Evolutionary conservation across 768 basidiomycete species (phyloP).

Genomic region (Amanita phalloides): DNA sequence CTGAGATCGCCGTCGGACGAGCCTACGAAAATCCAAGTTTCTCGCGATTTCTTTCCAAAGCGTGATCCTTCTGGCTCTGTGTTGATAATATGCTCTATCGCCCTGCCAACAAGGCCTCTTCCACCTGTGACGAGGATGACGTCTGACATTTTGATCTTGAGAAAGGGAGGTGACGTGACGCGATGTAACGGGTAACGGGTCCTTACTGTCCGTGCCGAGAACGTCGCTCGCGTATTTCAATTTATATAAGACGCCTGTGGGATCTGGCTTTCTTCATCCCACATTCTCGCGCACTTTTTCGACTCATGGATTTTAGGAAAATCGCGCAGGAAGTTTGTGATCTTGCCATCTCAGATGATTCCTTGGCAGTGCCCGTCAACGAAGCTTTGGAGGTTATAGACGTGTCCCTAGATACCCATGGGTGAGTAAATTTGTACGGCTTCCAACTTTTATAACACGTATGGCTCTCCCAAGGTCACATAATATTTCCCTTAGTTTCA

Average conservation of each 20-base stretch:
- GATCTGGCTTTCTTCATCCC: neutral
- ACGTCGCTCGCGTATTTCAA: neutral
- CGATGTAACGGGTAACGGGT: neutral
- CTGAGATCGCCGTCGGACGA: constrained; percentile 79
- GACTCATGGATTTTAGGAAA: constrained; percentile 35
- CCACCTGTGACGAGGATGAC: constrained; percentile 81
- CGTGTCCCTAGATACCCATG: constrained; percentile 60
- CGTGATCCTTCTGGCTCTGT: constrained; percentile 68
- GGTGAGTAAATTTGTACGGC: constrained; percentile 43
- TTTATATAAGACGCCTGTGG: neutral
- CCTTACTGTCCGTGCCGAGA: too few relatives aligned
- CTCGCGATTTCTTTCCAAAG: constrained; percentile 66
- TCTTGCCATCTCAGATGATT: constrained; percentile 43
- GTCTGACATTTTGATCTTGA: neutral
- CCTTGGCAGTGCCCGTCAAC: constrained; percentile 50
- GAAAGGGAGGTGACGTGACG: neutral
- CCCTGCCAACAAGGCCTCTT: constrained; percentile 80
- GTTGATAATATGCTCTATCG: constrained; percentile 68
- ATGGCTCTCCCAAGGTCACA: constrained; percentile 38
- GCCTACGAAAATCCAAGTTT: constrained; percentile 79
- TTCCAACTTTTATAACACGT: constrained; percentile 7
- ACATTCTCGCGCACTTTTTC: neutral
- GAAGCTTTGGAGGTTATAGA: constrained; percentile 82
- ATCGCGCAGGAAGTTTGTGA: constrained; percentile 52
- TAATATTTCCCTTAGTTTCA: constrained; percentile 83